Evolutionary conservation across 2,329 filamentous ascomycete species (phyloP), one percentile per base, ranked within the genome.

Genomic region (Epichloe sibirici): DNA sequence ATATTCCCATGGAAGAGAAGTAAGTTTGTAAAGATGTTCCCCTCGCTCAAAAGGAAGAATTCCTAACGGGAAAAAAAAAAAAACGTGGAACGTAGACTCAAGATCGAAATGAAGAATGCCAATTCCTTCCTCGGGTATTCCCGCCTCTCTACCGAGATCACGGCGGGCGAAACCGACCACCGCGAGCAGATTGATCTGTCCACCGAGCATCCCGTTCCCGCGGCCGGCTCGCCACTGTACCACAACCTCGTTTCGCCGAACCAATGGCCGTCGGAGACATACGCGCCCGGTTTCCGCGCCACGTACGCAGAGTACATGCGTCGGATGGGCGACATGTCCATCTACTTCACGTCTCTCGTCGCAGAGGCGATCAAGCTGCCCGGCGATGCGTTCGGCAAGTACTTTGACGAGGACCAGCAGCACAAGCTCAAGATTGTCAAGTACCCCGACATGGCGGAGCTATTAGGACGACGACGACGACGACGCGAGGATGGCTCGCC

Each of bases 341-440:
- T 84, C 48, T 73, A 76, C 60, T 94, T 94, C 70, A 91, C 87
- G 1, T 80, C 79, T 11, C 77, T 94, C 34, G 86, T 94, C 59
- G 88, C 89, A 56, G 88, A 94, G 71, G 85, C 87, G n/a, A 85
- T 95, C 56, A 78, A 79, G 9, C 74, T 95, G 5, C 80, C 85
- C 0, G 56, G 74, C 0, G 69, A 76, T 49, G 87, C 89, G 0
- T 94, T 95, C 66, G 72, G 81, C 63, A 81, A 79, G 61, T 94
- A 90, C 73, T 91, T 91, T 68, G 87, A 90, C 64, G 60, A 75
- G 73, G 66, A 77, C 59, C 74, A 79, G 71, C 88, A 93, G 70
- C 88, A 94, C 72, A 94, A 94, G 73, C 76, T 94, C 61, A 95
- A 95, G 72, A 84, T 95, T 55, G 84, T 94, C 55, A 88, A 87